Conservation (phyloP, 805 yeast genomes). For the Lipomyces sp. region DNA sequence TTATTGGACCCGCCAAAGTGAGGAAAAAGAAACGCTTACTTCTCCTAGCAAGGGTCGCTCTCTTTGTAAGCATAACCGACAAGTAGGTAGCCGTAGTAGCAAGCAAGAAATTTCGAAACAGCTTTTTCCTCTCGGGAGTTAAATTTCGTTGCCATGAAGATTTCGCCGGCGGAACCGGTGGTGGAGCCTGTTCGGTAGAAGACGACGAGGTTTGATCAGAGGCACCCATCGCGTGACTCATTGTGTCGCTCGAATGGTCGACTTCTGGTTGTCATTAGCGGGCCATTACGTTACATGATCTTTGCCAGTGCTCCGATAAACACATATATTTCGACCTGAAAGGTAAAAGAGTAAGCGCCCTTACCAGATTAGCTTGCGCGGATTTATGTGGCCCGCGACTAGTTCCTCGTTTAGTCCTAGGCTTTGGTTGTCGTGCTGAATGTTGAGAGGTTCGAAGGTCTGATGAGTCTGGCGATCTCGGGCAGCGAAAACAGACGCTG, state of each 20-base stretch:
- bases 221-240: constrained; percentile 24
- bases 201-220: constrained; percentile 6
- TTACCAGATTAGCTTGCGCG: not conserved
- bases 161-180: not conserved
- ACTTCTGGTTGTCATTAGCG: not conserved
- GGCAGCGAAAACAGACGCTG: too few species aligned
- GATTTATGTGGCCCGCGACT: not conserved
- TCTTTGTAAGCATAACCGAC: constrained; percentile 25
- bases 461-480: too few species aligned
- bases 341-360: not conserved
- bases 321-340: not conserved
- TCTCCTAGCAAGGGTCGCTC: constrained; percentile 24
- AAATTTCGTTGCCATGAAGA: constrained; percentile 1
- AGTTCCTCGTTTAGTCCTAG: not conserved
- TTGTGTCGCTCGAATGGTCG: not conserved
- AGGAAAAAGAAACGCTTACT: constrained; percentile 20
- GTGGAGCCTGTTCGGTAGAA: not conserved
- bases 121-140: constrained; percentile 31
- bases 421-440: too few species aligned
- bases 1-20: not conserved
- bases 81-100: constrained; percentile 31
- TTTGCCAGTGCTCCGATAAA: not conserved
- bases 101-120: constrained; percentile 29
- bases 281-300: not conserved
- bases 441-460: too few species aligned